Evolutionary conservation across 306 rosid genomes (phyloP), one percentile per base, ranked within the genome.

Genomic region (Fagus crenata): DNA sequence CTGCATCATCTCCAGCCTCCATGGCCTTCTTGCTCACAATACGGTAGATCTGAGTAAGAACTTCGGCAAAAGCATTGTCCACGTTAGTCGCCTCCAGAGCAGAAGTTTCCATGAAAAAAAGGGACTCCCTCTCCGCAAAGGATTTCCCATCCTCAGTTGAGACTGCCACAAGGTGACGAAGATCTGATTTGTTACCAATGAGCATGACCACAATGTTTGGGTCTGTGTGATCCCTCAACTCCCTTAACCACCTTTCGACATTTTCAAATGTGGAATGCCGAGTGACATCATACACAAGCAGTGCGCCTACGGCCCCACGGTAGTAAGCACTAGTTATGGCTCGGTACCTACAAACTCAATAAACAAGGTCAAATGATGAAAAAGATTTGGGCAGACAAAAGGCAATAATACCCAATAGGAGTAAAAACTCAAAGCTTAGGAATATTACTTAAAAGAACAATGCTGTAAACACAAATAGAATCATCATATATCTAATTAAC

Each of bases 251-350:
- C 73, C 90, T 81, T 67, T 84, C 89, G 0, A 86, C 88, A 55
- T 74, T 88, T 74, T 88, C 86, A 55, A 83, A 88, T 12, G 91
- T 88, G 8, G 92, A 80, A 77, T 84, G 87, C 43, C 87, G 86
- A 49, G 92, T 88, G 43, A 86, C 88, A 31, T 88, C 92, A 7
- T 85, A 88, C 42, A 88, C 91, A 37, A 88, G 81, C 37, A 88
- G 80, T 22, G 91, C 91, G 1, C 92, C 92, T 1, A 88, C 85
- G 1, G 92, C 92, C 33, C 92, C 92, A 7, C 92, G 86, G 54
- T 88, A 88, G 79, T 88, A 88, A 46, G 92, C 92, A 70, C 90
- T 86, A 39, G 92, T 88, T 63, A 88, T 88, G 5, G 92, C 92
- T 6, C 92, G 81, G 74, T 89, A 89, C 86, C 92, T 85, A 77